Evolutionary conservation across 2,329 filamentous ascomycete species (phyloP).

Genomic region (Aspergillus intermedius): DNA sequence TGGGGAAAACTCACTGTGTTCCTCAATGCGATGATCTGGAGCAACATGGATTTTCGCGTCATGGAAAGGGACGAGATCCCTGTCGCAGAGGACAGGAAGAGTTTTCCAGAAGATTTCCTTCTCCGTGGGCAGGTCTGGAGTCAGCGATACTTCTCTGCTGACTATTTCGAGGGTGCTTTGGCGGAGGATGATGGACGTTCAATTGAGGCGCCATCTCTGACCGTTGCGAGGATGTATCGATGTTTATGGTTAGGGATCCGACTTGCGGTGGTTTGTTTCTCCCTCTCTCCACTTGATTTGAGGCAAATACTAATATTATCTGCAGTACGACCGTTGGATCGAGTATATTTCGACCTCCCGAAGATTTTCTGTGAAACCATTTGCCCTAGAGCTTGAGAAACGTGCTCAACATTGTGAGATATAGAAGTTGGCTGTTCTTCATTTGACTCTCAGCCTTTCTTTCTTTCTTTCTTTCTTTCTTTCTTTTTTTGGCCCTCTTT

Average conservation of each 20-base stretch:
- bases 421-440: no score
- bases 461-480: no score
- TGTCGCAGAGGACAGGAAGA: constrained; percentile 32
- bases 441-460: no score
- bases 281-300: not conserved
- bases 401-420: no score
- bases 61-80: constrained; percentile 40
- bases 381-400: no score
- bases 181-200: constrained; percentile 51
- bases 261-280: constrained; percentile 36
- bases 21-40: constrained; percentile 48
- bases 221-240: constrained; percentile 44
- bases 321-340: no score
- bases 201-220: constrained; percentile 45
- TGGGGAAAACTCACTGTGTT: constrained; percentile 47
- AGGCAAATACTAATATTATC: no score
- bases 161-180: constrained; percentile 46
- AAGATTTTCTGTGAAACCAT: no score
- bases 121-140: constrained; percentile 52
- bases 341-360: no score
- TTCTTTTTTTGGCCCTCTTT: no score
- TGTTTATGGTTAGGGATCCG: constrained; percentile 46
- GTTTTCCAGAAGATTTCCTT: constrained; percentile 54
- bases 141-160: constrained; percentile 41
- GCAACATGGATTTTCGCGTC: constrained; percentile 26